Base-by-base conservation (phyloP, 192 early-diverging fungal genomes). In the Martensiomyces pterosporus region DNA sequence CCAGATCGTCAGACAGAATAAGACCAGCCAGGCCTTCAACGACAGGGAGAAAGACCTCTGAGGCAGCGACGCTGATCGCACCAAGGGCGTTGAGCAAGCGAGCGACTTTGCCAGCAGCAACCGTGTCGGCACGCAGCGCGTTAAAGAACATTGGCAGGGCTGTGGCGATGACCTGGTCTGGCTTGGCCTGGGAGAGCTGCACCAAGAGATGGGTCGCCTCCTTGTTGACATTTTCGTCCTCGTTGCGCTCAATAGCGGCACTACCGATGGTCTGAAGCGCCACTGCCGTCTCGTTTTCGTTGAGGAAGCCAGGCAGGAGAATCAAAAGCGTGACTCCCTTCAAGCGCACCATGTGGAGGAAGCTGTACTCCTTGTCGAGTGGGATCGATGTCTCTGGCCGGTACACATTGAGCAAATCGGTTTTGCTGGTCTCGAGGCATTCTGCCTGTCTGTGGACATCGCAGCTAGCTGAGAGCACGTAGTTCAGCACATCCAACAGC, bases 401-500 rank as follows among this genome's bases (percentile, higher is more conserved):
- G 49, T 87, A 94, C 3, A 89, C 58, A 35, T 74, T 80, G 49
- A 91, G 85, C 47, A 89, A 73, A n/a, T 82, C 77, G 54, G 81
- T 81, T 60, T 94, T 92, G 51, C 80, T 88, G 0, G 82, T 37
- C 4, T 84, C 52, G 25, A 93, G 57, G 17, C 88, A 66, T 34
- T 67, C 64, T 24, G 66, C 63, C 17, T 47, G 55, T n/a, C 59
- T 38, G 5, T 50, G 34, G 0, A 57, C 50, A 17, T 70, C 67
- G 53, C 64, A 70, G 49, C 81, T 81, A 4, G 85, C 87, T 10
- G 81, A 83, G 10, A 95, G 62, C 19, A 90, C 81, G 43, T 91
- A 80, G 41, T 80, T 63, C 3, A 95, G 60, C 9, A 85, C 79
- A 52, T 85, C 84, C 46, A 88, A 47, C n/a, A 83, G 72, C 18